Conservation (phyloP, 164 flowering plant species). For the Nymphaea colorata region DNA sequence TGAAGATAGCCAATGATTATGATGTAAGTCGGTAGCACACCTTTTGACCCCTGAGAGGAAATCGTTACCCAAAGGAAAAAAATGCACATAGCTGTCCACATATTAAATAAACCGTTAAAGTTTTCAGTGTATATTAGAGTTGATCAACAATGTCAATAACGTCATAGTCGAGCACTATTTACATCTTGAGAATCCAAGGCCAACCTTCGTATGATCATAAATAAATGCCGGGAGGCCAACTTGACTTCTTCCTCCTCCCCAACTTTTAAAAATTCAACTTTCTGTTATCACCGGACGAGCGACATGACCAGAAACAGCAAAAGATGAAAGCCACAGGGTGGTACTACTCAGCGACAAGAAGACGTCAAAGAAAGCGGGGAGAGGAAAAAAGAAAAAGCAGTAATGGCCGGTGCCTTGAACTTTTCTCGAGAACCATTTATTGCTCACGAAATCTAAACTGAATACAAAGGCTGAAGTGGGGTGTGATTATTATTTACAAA, state of each 20-base stretch:
- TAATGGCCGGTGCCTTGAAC: neutral
- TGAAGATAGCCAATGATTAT: neutral
- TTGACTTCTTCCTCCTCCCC: neutral
- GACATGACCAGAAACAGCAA: neutral
- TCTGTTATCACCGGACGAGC: neutral
- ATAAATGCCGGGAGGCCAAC: neutral
- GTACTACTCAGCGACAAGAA: too few species aligned
- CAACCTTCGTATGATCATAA: neutral
- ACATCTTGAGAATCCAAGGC: neutral
- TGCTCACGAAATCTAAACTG: neutral
- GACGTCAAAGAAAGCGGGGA: too few species aligned
- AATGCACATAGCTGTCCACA: neutral
- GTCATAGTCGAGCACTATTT: neutral
- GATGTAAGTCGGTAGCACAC: neutral
- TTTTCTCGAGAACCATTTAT: neutral
- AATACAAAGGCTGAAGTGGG: neutral
- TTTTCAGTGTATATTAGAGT: neutral
- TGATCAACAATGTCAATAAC: neutral
- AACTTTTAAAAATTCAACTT: neutral
- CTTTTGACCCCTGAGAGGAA: neutral
- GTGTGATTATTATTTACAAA: neutral
- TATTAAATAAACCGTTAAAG: neutral
- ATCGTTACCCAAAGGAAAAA: neutral
- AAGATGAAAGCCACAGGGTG: neutral
- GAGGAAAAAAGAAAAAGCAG: too few species aligned